Percentiles rank a stretch among this genome's conserved stretches.
phyloP scores from a whole-genome alignment of 805 yeast genomes.

The Zygosaccharomyces gambellarensis region DNA sequence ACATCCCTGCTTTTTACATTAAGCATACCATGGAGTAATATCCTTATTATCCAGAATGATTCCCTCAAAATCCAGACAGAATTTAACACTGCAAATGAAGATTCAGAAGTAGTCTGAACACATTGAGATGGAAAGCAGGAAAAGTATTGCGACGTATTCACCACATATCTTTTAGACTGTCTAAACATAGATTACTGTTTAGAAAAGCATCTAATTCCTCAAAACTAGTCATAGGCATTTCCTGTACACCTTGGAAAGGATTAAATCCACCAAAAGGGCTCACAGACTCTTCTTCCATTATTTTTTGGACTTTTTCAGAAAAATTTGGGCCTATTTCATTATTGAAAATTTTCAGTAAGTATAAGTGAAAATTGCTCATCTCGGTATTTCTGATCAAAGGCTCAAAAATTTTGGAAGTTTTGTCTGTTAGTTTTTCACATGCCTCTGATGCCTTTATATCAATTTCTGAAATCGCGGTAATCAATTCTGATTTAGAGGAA shows the following conservation, averaged over 20 bases:
- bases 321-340: not conserved
- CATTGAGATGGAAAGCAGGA: not conserved
- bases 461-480: not conserved
- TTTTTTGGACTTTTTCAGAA: not conserved
- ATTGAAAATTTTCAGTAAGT: not conserved
- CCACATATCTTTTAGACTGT: not conserved
- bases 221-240: not conserved
- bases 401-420: not conserved
- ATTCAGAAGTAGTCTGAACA: not conserved
- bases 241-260: not conserved
- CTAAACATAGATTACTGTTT: not conserved
- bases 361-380: not conserved
- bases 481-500: not conserved
- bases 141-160: not conserved
- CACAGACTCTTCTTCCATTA: not conserved
- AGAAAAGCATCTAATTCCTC: not conserved
- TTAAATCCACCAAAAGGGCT: not conserved
- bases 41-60: conserved; percentile 17
- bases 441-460: not conserved
- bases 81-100: not conserved
- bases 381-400: not conserved
- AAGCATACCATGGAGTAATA: conserved; percentile 13
- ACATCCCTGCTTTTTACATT: not conserved
- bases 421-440: not conserved
- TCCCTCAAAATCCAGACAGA: conserved; percentile 6